Conservation (phyloP, 139 green algal species). For the Trebouxia sp. region DNA sequence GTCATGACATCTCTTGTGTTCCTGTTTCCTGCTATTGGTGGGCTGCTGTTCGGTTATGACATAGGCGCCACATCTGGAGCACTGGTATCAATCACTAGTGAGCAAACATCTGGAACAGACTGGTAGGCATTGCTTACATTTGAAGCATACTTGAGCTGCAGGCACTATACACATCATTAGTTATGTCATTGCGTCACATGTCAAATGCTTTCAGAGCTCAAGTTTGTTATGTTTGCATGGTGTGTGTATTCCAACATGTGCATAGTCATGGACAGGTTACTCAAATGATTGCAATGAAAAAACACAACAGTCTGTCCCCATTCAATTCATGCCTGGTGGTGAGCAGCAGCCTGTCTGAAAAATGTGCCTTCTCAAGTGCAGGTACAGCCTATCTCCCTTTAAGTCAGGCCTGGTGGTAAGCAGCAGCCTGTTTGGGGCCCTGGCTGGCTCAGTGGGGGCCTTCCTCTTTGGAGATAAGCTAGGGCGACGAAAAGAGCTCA, state of each 20-base stretch:
- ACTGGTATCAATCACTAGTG: constrained; percentile 67
- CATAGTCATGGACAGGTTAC: no score
- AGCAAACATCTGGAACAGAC: constrained; percentile 61
- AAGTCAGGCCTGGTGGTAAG: constrained; percentile 77
- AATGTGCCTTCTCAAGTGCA: no score
- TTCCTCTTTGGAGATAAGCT: constrained; percentile 75
- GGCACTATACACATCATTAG: no score
- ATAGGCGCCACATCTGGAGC: constrained; percentile 80
- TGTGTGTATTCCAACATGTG: no score
- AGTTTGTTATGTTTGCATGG: no score
- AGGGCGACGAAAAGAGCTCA: constrained; percentile 77
- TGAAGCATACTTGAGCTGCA: neutral
- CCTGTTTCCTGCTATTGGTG: constrained; percentile 69
- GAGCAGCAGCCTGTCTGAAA: no score
- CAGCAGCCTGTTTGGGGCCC: constrained; percentile 75
- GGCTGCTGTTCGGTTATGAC: constrained; percentile 70
- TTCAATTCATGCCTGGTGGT: neutral
- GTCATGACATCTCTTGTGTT: constrained; percentile 48
- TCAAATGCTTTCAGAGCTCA: no score
- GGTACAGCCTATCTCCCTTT: constrained; percentile 54
- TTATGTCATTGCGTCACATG: no score
- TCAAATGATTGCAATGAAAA: no score
- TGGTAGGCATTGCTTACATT: no score
- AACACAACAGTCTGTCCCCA: neutral
- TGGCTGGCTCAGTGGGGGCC: constrained; percentile 71